Base-by-base conservation (phyloP, 2,329 filamentous ascomycete genomes). In the Alternaria ethzedia region DNA sequence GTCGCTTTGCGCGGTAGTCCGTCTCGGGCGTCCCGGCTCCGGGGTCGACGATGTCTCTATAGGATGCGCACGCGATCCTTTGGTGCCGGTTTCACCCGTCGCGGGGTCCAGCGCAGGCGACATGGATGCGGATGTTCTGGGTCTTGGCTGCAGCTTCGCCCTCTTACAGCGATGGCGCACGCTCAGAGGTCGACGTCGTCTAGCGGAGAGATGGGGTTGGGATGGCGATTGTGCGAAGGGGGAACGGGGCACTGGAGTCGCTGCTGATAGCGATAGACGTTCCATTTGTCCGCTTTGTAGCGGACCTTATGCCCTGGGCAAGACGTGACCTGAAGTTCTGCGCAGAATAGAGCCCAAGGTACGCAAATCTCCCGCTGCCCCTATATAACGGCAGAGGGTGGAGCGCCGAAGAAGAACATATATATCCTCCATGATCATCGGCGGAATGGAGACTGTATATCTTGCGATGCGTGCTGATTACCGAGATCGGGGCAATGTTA, bases 201-300 rank as follows among this genome's bases (percentile, higher is more conserved):
- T 64, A 50, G 71, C 60, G 49, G 66, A 62, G 59, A 65, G 30
- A 25, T 25, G 64, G 66, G 64, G 67, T 54, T 63, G 59, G 59
- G 67, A 67, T 63, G 72, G 36, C 36, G 36, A 55, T 57, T 69
- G 68, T 59, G 64, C 64, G 70, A 68, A 66, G 49, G 69, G 63
- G n/a, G 65, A 59, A 61, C 49, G 67, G 36, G 68, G 63, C 57
- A 71, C 59, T 49, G 68, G 60, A 61, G 68, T 50, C 59, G 67
- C 64, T 68, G 72, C 61, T 71, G 74, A 73, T 67, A 71, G 66
- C 63, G 70, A 71, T 71, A 66, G 47, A 52, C 65, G 64, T 71
- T 79, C 76, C 77, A 78, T 79, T 71, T 78, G 76, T 70, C 76
- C 77, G 76, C 71, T 75, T 75, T 72, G 69, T 72, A 60, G 72